A percentile compares a stretch with the other conserved stretches of the same genome.
Conservation (phyloP, 176 grass and related monocot species). For the Cenchrus americanus region DNA sequence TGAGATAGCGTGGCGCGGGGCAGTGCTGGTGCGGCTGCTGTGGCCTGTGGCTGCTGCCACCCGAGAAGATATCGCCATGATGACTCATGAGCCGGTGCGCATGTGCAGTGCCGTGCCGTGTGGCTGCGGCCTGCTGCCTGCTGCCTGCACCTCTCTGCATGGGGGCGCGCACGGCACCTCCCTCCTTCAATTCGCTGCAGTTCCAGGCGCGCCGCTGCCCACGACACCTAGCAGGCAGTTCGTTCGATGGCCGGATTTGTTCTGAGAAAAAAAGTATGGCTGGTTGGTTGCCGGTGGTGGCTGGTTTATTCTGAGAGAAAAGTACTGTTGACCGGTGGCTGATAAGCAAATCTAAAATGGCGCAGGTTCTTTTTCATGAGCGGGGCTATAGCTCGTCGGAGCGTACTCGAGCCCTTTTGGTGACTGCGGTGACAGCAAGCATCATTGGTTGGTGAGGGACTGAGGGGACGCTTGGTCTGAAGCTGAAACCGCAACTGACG, state of each 20-base stretch:
- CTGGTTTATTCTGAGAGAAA: too few species aligned
- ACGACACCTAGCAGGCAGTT: too few species aligned
- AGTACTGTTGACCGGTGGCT: too few species aligned
- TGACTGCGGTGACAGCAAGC: conserved; percentile 27
- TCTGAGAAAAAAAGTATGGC: too few species aligned
- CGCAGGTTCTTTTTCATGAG: background rate
- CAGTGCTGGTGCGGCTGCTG: background rate
- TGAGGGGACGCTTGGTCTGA: background rate
- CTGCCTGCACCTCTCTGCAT: too few species aligned
- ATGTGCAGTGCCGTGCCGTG: conserved; percentile 12
- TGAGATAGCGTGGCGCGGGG: background rate
- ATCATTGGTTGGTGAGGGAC: background rate
- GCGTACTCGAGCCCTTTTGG: background rate
- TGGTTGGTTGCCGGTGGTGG: too few species aligned
- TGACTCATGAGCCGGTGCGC: background rate
- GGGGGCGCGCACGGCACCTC: conserved; percentile 8
- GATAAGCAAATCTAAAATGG: too few species aligned
- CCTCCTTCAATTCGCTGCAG: background rate
- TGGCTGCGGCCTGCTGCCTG: background rate
- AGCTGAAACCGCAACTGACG: background rate
- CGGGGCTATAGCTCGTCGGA: background rate
- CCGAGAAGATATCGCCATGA: background rate
- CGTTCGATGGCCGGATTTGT: too few species aligned
- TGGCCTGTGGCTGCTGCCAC: background rate
- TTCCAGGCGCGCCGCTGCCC: background rate